Conservation (phyloP, 805 yeast genomes). For the Candida piceae region DNA sequence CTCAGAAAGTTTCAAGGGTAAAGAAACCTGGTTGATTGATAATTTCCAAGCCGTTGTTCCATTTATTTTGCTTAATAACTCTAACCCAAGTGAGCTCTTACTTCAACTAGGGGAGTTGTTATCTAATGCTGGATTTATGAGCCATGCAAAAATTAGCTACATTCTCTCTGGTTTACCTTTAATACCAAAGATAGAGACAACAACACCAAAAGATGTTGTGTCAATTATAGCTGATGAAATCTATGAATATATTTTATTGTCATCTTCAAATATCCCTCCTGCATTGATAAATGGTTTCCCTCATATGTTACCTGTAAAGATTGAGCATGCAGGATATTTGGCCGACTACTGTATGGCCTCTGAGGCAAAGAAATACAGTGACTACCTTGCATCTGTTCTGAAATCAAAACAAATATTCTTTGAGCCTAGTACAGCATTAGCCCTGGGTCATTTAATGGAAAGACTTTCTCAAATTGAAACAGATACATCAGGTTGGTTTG, state of each 20-base stretch:
- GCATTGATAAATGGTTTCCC: conserved; percentile 33
- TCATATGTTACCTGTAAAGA: conserved; percentile 54
- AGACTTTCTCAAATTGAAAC: conserved; percentile 40
- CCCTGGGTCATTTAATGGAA: conserved; percentile 36
- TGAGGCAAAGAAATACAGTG: conserved; percentile 63
- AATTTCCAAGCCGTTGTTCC: conserved; percentile 28
- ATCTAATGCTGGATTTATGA: conserved; percentile 30
- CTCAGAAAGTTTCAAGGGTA: conserved; percentile 16
- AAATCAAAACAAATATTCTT: conserved; percentile 33
- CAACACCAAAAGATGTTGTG: conserved; percentile 33
- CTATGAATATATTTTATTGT: conserved; percentile 50
- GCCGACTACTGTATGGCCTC: conserved; percentile 59
- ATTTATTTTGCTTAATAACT: conserved; percentile 24
- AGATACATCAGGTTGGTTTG: conserved; percentile 62
- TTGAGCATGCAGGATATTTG: conserved; percentile 62
- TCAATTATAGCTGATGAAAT: conserved; percentile 58
- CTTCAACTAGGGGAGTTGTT: conserved; percentile 33
- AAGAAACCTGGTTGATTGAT: conserved; percentile 26
- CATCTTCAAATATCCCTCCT: conserved; percentile 30
- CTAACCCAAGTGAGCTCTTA: conserved; percentile 20
- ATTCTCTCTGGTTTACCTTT: conserved; percentile 28
- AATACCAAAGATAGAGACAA: conserved; percentile 15
- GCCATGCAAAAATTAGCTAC: conserved; percentile 37
- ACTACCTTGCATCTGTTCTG: conserved; percentile 37
- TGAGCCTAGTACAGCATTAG: conserved; percentile 29